phyloP scores from a whole-genome alignment of 1,139 yeast species.

The Magnusiomyces suaveolens region DNA sequence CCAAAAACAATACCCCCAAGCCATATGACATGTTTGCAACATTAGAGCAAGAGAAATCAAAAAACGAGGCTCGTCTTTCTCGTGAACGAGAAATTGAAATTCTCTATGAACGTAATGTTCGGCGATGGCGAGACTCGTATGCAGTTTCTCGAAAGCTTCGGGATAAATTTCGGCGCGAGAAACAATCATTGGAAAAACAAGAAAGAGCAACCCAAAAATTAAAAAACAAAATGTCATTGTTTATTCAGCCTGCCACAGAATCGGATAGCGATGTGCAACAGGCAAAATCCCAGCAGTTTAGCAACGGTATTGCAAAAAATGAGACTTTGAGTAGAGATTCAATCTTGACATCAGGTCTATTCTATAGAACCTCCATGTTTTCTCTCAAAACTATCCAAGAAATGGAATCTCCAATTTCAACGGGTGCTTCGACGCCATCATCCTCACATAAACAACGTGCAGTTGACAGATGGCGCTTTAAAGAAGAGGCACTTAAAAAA shows the following conservation, averaged over 20 bases:
- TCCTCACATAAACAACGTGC: background rate
- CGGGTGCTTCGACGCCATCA: background rate
- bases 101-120: constrained; percentile 13
- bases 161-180: constrained; percentile 18
- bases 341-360: background rate
- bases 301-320: background rate
- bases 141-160: constrained; percentile 19
- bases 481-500: background rate
- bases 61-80: background rate
- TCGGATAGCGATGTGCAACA: constrained; percentile 8
- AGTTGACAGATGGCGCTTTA: background rate
- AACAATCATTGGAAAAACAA: constrained; percentile 8
- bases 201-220: constrained; percentile 14
- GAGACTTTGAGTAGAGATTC: background rate
- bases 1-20: background rate
- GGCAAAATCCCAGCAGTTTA: constrained; percentile 6
- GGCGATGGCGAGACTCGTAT: constrained; percentile 21
- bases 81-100: constrained; percentile 3
- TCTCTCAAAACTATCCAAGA: background rate
- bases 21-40: background rate
- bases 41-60: background rate
- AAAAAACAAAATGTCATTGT: constrained; percentile 15
- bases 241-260: constrained; percentile 11
- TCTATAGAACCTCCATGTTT: background rate
- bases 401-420: background rate